A percentile compares a stretch with the other conserved stretches of the same genome.
phyloP scores from a whole-genome alignment of 73 alveolate genomes.

The Tetrahymena elliotti region DNA sequence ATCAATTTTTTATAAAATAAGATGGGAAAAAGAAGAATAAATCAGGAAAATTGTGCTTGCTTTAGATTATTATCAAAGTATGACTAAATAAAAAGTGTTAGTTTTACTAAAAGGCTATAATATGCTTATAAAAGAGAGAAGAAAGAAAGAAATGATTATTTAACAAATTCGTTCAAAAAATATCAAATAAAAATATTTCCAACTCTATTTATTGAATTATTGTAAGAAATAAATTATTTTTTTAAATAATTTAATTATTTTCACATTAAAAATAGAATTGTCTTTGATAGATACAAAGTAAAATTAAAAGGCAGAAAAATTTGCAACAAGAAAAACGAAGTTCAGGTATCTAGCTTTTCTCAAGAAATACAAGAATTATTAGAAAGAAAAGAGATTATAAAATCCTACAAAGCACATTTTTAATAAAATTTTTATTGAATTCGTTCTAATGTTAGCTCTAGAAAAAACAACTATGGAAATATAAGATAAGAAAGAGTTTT shows the following conservation, averaged over 20 bases:
- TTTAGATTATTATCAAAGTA: neutral
- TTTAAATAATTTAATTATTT: neutral
- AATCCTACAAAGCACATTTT: neutral
- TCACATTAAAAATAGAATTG: neutral
- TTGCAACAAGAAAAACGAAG: neutral
- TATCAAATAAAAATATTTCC: neutral
- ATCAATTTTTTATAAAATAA: neutral
- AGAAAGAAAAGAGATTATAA: neutral
- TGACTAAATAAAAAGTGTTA: neutral
- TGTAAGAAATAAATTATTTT: neutral
- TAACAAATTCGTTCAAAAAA: neutral
- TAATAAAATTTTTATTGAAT: neutral
- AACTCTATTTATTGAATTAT: neutral
- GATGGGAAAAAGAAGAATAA: neutral
- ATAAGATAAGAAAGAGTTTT: neutral
- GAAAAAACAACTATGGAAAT: neutral
- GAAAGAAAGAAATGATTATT: neutral
- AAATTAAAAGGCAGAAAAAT: neutral
- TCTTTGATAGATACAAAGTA: neutral
- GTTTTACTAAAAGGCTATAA: neutral
- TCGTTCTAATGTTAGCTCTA: neutral
- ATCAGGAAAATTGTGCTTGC: neutral
- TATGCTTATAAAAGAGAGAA: neutral
- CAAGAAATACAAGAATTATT: neutral
- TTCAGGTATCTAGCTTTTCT: neutral